phyloP scores from a whole-genome alignment of 148 eudicot species.

The Spergularia bocconei region DNA sequence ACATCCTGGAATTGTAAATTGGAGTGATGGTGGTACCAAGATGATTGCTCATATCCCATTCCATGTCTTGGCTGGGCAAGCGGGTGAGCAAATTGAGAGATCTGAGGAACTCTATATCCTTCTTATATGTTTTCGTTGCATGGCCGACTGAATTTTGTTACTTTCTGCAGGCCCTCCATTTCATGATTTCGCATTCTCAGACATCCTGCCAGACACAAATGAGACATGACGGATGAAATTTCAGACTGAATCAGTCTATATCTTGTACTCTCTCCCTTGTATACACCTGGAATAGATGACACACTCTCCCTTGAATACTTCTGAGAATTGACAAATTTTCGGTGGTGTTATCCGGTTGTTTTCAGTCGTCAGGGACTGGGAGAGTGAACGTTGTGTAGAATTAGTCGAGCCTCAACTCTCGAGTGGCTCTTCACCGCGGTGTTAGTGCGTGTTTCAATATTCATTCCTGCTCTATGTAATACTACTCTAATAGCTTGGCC shows the following conservation, averaged over 20 bases:
- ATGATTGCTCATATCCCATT: slow-evolving; percentile 87
- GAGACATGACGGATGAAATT: slow-evolving; percentile 20
- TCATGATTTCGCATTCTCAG: slow-evolving; percentile 84
- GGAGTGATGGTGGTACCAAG: slow-evolving; percentile 70
- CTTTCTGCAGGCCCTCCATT: slow-evolving; percentile 73
- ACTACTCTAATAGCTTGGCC: no score
- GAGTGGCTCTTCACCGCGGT: no score
- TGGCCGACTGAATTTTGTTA: not conserved
- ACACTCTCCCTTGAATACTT: not conserved
- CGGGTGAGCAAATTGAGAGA: slow-evolving; percentile 41
- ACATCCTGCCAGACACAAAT: slow-evolving; percentile 44
- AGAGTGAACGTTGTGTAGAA: no score
- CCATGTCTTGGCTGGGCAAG: slow-evolving; percentile 70
- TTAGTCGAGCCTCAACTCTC: no score
- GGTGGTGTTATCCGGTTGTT: not conserved
- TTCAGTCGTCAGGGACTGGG: no score
- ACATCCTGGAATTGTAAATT: slow-evolving; percentile 72
- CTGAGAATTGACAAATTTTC: not conserved
- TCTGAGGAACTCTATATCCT: not conserved
- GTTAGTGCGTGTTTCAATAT: no score
- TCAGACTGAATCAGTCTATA: slow-evolving; percentile 6
- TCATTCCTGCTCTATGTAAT: no score
- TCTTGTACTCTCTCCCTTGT: not conserved
- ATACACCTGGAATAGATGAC: not conserved
- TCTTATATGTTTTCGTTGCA: not conserved